phyloP scores from a whole-genome alignment of 192 early-diverging fungal species.

The Backusella tuberculispora region DNA sequence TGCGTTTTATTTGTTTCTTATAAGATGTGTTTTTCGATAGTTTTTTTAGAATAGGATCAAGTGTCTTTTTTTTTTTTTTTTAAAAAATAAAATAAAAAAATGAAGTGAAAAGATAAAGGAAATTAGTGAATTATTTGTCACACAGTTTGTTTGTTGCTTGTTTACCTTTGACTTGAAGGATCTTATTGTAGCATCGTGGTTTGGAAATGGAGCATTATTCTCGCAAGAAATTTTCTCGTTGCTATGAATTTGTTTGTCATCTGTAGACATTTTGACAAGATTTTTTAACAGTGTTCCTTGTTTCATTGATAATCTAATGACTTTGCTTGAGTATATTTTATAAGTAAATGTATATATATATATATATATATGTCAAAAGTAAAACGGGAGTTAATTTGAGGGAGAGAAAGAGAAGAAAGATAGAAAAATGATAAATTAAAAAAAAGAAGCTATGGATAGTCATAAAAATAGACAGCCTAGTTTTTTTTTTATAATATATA shows the following conservation, averaged over 20 bases:
- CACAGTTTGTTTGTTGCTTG: background rate
- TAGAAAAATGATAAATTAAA: background rate
- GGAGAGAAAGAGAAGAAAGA: constrained; percentile 15
- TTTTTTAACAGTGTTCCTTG: constrained; percentile 10
- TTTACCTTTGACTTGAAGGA: constrained; percentile 11
- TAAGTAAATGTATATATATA: background rate
- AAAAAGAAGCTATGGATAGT: background rate
- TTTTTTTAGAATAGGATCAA: constrained; percentile 1
- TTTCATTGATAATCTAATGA: background rate
- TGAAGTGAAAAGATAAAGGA: too few species aligned
- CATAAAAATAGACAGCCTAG: constrained; percentile 14
- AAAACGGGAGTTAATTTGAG: constrained; percentile 16
- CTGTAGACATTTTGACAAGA: background rate
- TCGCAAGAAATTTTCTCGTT: background rate
- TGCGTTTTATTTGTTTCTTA: background rate
- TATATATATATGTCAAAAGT: constrained; percentile 12
- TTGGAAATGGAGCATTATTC: background rate
- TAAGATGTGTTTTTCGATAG: background rate
- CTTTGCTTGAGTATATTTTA: background rate
- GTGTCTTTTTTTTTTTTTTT: background rate
- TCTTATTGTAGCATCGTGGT: constrained; percentile 3
- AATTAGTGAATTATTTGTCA: background rate
- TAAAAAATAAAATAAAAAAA: background rate
- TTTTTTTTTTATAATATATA: constrained; percentile 5
- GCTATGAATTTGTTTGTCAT: constrained; percentile 10